A percentile compares a stretch with the other conserved stretches of the same genome.
These are phyloP conservation scores for Evansstolkia leycettana DNA, from an alignment of 495 filamentous ascomycete species.

Conservation along the genomic window DNA sequence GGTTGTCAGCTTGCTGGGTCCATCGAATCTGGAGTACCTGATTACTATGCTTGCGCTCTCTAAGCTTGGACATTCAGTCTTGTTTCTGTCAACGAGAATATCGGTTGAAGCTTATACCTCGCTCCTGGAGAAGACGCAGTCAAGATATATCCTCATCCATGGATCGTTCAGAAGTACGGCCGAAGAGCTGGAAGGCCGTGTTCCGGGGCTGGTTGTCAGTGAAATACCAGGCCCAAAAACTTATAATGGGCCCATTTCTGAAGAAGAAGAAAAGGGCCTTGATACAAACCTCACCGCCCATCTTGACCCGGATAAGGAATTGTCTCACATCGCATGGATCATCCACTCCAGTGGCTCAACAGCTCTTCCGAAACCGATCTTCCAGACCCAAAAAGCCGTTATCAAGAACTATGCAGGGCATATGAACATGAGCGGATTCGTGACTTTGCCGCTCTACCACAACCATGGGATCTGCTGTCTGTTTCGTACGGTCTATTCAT, in stretches of 20 bases:
- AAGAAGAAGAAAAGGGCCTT: background rate
- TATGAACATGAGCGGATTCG: constrained; percentile 29
- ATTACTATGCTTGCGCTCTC: constrained; percentile 29
- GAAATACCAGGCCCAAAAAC: constrained; percentile 3
- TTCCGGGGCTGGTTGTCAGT: constrained; percentile 6
- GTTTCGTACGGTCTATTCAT: constrained; percentile 30
- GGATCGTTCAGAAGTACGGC: constrained; percentile 13
- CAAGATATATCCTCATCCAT: constrained; percentile 18
- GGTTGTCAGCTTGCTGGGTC: constrained; percentile 32
- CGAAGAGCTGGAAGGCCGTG: constrained; percentile 10
- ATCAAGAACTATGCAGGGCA: constrained; percentile 29
- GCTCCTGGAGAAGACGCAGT: constrained; percentile 23
- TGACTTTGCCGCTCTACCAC: constrained; percentile 41
- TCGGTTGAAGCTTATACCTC: constrained; percentile 29
- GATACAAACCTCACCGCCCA: constrained; percentile 1
- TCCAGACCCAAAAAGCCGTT: constrained; percentile 27
- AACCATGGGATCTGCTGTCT: constrained; percentile 36
- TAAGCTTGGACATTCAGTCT: constrained; percentile 32
- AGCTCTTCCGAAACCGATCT: constrained; percentile 26
- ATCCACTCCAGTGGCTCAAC: constrained; percentile 34
- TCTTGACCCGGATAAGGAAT: constrained; percentile 11
- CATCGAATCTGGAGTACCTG: constrained; percentile 31
- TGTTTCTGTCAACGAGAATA: constrained; percentile 34
- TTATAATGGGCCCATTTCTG: constrained; percentile 7
- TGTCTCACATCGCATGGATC: constrained; percentile 19